Evolutionary conservation across 139 green algal genomes (phyloP).

Genomic region (Picocystis salinarum): DNA sequence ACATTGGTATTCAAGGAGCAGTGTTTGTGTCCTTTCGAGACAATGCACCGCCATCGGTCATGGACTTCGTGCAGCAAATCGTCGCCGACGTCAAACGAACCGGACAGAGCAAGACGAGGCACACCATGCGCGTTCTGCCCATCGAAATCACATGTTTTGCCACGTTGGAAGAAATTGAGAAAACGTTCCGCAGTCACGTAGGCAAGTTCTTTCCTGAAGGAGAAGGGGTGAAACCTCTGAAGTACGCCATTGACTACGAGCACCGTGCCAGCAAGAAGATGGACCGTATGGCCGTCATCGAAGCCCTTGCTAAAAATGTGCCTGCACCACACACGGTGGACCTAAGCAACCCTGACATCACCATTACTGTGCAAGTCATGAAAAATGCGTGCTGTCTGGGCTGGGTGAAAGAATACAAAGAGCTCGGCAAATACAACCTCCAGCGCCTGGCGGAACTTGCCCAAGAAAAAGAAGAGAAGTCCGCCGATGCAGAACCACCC

Average conservation of each 20-base stretch:
- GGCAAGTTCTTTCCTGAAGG: slow-evolving; percentile 11
- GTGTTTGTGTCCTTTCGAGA: too few relatives aligned
- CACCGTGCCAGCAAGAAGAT: slow-evolving; percentile 7
- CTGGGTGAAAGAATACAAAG: slow-evolving; percentile 6
- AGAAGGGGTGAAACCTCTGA: slow-evolving; percentile 3
- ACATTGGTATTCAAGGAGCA: too few relatives aligned
- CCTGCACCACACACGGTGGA: slow-evolving; percentile 16
- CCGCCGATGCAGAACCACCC: too few relatives aligned
- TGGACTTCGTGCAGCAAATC: too few relatives aligned
- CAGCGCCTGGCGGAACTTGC: neutral
- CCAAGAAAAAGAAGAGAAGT: neutral
- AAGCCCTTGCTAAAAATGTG: slow-evolving; percentile 11
- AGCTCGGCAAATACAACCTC: slow-evolving; percentile 10
- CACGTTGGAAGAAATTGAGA: slow-evolving; percentile 10
- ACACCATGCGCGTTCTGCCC: slow-evolving; percentile 12
- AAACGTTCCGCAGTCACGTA: slow-evolving; percentile 8
- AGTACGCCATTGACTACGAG: slow-evolving; percentile 16
- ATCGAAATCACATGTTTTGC: slow-evolving; percentile 19
- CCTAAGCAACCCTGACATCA: slow-evolving; percentile 15
- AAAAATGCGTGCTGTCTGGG: slow-evolving; percentile 7
- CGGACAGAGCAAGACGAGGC: too few relatives aligned
- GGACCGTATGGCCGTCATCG: slow-evolving; percentile 14
- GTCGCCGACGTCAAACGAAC: too few relatives aligned
- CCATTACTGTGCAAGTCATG: slow-evolving; percentile 16
- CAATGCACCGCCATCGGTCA: too few relatives aligned